Evolutionary conservation across 805 yeast genomes (phyloP).

Genomic region (Lachancea meyersii): DNA sequence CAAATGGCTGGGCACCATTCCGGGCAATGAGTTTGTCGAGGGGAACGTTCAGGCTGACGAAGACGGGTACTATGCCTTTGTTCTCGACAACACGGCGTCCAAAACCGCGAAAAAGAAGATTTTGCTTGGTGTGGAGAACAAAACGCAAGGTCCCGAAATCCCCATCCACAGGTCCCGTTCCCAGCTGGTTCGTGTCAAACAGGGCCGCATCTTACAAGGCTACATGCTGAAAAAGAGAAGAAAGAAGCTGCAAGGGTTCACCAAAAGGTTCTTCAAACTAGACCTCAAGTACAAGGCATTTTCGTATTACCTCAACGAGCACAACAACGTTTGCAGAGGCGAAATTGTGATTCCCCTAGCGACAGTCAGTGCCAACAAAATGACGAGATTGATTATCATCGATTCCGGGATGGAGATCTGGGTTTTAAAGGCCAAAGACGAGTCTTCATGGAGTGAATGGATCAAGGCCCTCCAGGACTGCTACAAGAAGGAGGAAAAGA

Average conservation of each 20-base stretch:
- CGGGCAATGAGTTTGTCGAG: conserved; percentile 53
- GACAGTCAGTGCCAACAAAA: conserved; percentile 72
- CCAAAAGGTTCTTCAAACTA: conserved; percentile 75
- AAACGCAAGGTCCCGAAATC: conserved; percentile 6
- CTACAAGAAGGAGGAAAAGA: conserved; percentile 18
- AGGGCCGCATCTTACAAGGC: conserved; percentile 74
- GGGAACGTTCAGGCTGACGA: conserved; percentile 54
- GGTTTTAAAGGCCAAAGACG: conserved; percentile 67
- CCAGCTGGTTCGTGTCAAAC: conserved; percentile 22
- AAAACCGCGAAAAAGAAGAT: conserved; percentile 79
- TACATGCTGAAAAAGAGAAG: conserved; percentile 72
- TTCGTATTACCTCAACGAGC: conserved; percentile 69
- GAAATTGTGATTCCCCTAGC: conserved; percentile 82
- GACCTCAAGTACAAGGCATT: conserved; percentile 78
- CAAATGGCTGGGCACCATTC: conserved; percentile 49
- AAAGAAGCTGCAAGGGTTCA: conserved; percentile 79
- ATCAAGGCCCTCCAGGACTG: conserved; percentile 60
- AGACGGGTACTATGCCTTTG: conserved; percentile 73
- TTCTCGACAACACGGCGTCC: conserved; percentile 88
- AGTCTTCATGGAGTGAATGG: conserved; percentile 74
- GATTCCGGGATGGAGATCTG: conserved; percentile 96
- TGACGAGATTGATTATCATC: conserved; percentile 61
- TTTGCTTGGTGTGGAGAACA: conserved; percentile 36
- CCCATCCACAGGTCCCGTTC: conserved; percentile 7
- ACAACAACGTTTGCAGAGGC: conserved; percentile 69